Conservation (phyloP, 257 asterid genomes). For the Linaria vulgaris region DNA sequence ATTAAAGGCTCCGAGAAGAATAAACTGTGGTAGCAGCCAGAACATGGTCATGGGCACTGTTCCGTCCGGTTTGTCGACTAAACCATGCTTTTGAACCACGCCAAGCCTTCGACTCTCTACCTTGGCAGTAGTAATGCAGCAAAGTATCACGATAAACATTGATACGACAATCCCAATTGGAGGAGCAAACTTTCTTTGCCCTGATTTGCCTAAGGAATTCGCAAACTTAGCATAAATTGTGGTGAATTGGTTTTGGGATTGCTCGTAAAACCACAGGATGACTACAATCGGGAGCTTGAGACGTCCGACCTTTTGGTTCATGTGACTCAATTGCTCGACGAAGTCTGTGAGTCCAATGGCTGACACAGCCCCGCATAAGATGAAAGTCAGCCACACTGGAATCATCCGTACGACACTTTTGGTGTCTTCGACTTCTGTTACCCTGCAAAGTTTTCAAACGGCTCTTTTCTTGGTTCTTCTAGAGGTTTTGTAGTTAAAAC, state of each 20-base stretch:
- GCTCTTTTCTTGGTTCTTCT: conserved; percentile 33
- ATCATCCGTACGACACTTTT: conserved; percentile 28
- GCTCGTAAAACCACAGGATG: conserved; percentile 36
- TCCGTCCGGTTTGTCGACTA: conserved; percentile 39
- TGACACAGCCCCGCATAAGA: conserved; percentile 39
- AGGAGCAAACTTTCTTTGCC: conserved; percentile 30
- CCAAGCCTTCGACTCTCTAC: conserved; percentile 46
- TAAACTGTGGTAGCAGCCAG: conserved; percentile 47
- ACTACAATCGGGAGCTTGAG: conserved; percentile 26
- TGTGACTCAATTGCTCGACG: conserved; percentile 31
- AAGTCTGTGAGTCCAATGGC: conserved; percentile 50
- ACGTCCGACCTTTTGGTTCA: conserved; percentile 33
- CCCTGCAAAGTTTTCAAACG: conserved; percentile 24
- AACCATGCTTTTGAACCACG: conserved; percentile 35
- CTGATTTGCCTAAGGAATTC: not conserved
- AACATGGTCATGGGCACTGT: conserved; percentile 44
- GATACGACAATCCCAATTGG: conserved; percentile 33
- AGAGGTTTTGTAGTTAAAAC: conserved; percentile 20
- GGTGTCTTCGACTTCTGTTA: conserved; percentile 31
- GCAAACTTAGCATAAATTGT: conserved; percentile 23
- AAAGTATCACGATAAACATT: conserved; percentile 36
- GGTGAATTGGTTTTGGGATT: conserved; percentile 22
- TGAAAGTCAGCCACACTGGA: conserved; percentile 44
- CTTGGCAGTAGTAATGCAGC: conserved; percentile 52
- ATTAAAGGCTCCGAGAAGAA: conserved; percentile 33